Base-by-base conservation (phyloP, 768 basidiomycete species). In the Boletus fagicola region DNA sequence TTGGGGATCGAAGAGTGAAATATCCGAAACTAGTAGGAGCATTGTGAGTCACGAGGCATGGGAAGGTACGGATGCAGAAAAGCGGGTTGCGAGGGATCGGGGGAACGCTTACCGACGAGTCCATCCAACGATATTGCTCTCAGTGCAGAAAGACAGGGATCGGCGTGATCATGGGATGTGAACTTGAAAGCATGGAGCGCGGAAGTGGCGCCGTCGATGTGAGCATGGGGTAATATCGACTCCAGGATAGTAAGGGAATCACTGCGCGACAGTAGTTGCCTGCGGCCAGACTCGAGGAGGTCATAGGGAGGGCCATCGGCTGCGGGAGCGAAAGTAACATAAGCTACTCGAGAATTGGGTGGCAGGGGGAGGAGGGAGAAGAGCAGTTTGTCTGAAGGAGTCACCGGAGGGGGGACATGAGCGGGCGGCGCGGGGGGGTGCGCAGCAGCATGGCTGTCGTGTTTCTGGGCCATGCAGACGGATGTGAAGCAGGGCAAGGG, bases 161-260 rank as follows among this genome's bases (percentile, higher is more conserved):
- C 70, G 35, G 68, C 59, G 16, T 59, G 54, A 47, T 76, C 73
- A 3, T 64, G 56, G 28, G 79, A 72, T 18, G 76, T 74, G 30
- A 88, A 69, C 16, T 72, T 70, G 67, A 88, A 90, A n/a, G 83
- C 77, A 71, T 87, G 82, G 53, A 90, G 75, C 26, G 71, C 63
- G n/a, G 75, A 77, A 10, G 75, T 67, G 26, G 73, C 71, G 50
- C 76, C 70, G 35, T 74, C 74, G 47, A 83, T 70, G 60, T 81
- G 75, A 28, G 83, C 78, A 58, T 78, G 77, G 43, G 82, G 73
- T 24, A 89, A 68, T 28, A 85, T 66, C 11, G 83, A 81, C 7
- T 81, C 77, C 8, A 79, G 61, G 49, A 88, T 69, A 4, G 76
- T 30, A 22, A 71, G 62, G 13, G 73, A 65, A 11, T 63, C 55